Evolutionary conservation across 305 asterid genomes (phyloP).

Genomic region (Fraxinus nigra): DNA sequence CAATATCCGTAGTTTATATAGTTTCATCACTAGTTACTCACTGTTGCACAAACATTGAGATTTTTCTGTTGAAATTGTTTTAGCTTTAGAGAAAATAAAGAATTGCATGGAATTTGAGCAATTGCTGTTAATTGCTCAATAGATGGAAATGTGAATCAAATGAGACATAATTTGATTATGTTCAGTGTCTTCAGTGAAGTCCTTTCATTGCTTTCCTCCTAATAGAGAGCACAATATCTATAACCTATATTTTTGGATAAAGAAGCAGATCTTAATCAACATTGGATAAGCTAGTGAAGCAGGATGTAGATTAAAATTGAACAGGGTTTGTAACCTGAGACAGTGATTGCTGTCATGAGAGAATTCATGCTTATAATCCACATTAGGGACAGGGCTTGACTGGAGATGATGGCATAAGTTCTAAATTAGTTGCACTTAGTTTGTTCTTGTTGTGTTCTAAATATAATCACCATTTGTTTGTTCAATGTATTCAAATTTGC

Average conservation of each 20-base stretch:
- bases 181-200: neutral
- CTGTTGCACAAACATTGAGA: neutral
- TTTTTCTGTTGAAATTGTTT: neutral
- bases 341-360: neutral
- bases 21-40: neutral
- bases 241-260: neutral
- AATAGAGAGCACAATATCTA: neutral
- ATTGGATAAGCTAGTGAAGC: constrained; percentile 6
- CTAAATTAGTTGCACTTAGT: neutral
- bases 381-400: neutral
- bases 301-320: neutral
- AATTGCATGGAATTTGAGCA: neutral
- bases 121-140: neutral
- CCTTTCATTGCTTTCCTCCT: neutral
- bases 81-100: neutral
- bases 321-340: neutral
- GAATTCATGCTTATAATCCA: neutral
- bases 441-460: neutral
- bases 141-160: constrained; percentile 10
- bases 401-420: neutral
- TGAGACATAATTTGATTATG: neutral
- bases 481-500: constrained; percentile 12
- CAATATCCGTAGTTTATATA: neutral
- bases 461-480: constrained; percentile 1
- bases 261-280: neutral